phyloP scores from a whole-genome alignment of 768 basidiomycete genomes.

The Pleurotus djamor region DNA sequence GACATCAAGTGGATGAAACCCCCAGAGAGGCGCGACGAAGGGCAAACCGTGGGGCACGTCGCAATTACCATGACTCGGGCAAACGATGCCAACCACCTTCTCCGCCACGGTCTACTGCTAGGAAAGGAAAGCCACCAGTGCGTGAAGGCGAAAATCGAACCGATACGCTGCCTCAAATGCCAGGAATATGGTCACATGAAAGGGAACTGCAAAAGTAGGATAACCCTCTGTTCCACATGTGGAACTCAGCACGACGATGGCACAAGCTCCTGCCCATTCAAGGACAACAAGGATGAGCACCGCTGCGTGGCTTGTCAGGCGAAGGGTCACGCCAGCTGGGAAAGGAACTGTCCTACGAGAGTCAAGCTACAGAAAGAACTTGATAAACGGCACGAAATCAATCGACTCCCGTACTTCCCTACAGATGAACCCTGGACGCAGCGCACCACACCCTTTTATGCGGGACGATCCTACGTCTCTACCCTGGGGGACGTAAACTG shows the following conservation, averaged over 20 bases:
- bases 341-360: not conserved
- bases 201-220: not conserved
- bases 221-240: not conserved
- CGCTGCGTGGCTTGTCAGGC: not conserved
- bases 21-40: no score
- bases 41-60: no score
- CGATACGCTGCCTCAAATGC: not conserved
- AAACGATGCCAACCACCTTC: no score
- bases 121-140: no score
- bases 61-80: no score
- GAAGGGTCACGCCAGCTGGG: not conserved
- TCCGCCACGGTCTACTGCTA: no score
- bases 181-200: not conserved
- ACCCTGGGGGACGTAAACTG: not conserved
- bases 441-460: not conserved
- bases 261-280: not conserved
- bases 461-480: not conserved
- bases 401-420: not conserved
- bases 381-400: not conserved
- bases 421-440: slow-evolving; percentile 4
- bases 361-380: not conserved
- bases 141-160: not conserved
- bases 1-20: no score
- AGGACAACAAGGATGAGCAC: not conserved
- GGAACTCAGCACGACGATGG: not conserved